A percentile compares a stretch with the other conserved stretches of the same genome.
Evolutionary conservation across 176 grass and related monocot species (phyloP).

Genomic region (Aechmea fasciata): DNA sequence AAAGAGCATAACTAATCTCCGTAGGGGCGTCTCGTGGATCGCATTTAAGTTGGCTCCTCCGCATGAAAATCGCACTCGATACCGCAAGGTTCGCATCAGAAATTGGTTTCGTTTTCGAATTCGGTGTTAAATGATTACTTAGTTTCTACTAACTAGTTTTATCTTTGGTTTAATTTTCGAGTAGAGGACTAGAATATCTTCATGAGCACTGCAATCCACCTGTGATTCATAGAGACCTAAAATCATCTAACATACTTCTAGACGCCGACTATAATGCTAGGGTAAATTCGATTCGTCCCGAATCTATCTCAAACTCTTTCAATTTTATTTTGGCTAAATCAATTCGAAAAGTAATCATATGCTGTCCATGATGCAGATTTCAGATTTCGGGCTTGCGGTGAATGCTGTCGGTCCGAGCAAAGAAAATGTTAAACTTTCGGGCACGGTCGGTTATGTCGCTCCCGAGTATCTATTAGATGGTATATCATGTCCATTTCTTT

Average conservation of each 20-base stretch:
- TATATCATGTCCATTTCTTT: slow-evolving; percentile 22
- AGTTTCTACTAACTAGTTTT: slow-evolving; percentile 11
- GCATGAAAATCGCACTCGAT: slow-evolving; percentile 96
- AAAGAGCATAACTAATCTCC: neutral
- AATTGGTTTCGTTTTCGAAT: neutral
- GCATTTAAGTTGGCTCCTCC: slow-evolving; percentile 67
- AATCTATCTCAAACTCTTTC: neutral
- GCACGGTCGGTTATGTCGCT: slow-evolving; percentile 93
- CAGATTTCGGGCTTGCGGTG: slow-evolving; percentile 96
- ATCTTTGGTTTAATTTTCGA: slow-evolving; percentile 14
- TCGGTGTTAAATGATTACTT: neutral
- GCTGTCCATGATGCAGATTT: slow-evolving; percentile 50
- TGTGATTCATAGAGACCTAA: slow-evolving; percentile 92
- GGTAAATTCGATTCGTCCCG: slow-evolving; percentile 23
- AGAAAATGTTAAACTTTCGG: slow-evolving; percentile 66
- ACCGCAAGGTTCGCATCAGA: slow-evolving; percentile 58
- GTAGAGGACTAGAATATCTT: slow-evolving; percentile 93
- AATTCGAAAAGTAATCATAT: neutral
- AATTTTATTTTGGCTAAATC: slow-evolving; percentile 6
- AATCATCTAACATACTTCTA: slow-evolving; percentile 97
- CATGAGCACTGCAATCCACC: slow-evolving; percentile 91
- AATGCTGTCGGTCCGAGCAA: slow-evolving; percentile 48
- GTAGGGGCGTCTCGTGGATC: slow-evolving; percentile 89
- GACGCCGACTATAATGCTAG: slow-evolving; percentile 84
- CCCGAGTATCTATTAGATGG: slow-evolving; percentile 91